Percentiles rank a stretch among this genome's conserved stretches.
phyloP scores from a whole-genome alignment of 2,329 filamentous ascomycete species.

The Knoxdaviesia capensis region DNA sequence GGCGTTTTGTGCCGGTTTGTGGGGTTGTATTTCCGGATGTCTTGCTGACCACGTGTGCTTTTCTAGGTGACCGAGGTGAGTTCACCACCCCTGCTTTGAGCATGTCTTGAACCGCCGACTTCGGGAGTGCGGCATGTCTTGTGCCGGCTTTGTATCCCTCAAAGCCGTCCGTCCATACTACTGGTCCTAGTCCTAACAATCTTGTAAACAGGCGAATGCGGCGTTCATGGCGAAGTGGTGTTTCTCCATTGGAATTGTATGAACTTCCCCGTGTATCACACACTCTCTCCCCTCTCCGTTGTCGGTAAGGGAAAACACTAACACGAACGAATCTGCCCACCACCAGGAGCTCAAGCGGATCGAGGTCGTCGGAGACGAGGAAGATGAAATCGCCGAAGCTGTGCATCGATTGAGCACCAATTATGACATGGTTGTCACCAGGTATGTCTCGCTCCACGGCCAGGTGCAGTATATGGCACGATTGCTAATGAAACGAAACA shows the following conservation, averaged over 20 bases:
- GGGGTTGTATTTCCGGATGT: too few species aligned
- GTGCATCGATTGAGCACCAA: constrained; percentile 67
- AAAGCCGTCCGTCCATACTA: too few species aligned
- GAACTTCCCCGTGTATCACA: constrained; percentile 4
- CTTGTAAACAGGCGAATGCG: constrained; percentile 34
- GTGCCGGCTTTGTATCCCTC: too few species aligned
- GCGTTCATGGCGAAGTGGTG: constrained; percentile 45
- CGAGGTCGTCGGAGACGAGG: constrained; percentile 87
- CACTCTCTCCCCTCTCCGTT: background rate
- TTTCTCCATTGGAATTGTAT: constrained; percentile 38
- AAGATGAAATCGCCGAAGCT: constrained; percentile 75
- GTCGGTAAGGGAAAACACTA: background rate
- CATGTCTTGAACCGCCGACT: too few species aligned
- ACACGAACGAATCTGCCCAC: background rate
- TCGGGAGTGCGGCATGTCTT: too few species aligned
- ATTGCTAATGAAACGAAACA: constrained; percentile 3
- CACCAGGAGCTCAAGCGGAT: constrained; percentile 54
- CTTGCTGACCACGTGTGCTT: too few species aligned
- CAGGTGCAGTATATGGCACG: background rate
- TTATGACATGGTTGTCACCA: constrained; percentile 92
- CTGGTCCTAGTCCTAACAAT: too few species aligned
- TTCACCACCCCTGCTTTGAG: too few species aligned
- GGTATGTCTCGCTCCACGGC: constrained; percentile 13
- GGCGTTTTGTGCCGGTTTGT: too few species aligned
- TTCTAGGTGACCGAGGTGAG: too few species aligned